phyloP scores from a whole-genome alignment of 176 grass and related monocot species.

The Coix lacrymajobi region DNA sequence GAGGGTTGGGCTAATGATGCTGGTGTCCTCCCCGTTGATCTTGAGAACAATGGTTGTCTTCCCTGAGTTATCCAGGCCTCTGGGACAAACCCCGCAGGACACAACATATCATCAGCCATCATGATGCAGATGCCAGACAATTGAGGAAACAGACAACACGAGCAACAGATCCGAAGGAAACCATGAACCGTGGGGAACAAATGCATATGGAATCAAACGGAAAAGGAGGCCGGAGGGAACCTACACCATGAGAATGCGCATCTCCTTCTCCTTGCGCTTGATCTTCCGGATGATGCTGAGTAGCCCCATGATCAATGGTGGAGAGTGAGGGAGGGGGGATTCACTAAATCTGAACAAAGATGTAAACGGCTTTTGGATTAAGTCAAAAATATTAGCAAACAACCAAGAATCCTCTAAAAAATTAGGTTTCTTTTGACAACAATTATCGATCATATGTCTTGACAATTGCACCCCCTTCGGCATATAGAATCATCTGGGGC shows the following conservation, averaged over 20 bases:
- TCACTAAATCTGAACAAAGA: not conserved
- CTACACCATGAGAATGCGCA: slow-evolving; percentile 98
- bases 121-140: not conserved
- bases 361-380: not conserved
- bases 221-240: not conserved
- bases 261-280: slow-evolving; percentile 94
- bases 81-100: slow-evolving; percentile 13
- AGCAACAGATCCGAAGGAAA: not conserved
- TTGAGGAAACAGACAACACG: not conserved
- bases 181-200: not conserved
- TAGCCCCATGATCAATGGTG: slow-evolving; percentile 49
- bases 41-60: slow-evolving; percentile 91
- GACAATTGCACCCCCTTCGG: too few relatives aligned
- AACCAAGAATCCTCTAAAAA: too few relatives aligned
- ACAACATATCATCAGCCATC: not conserved
- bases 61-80: slow-evolving; percentile 79
- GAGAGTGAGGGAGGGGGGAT: not conserved
- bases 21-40: slow-evolving; percentile 88
- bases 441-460: too few relatives aligned
- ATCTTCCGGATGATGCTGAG: slow-evolving; percentile 91
- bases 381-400: not conserved
- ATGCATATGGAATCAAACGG: not conserved
- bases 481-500: too few relatives aligned
- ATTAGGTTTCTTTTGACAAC: too few relatives aligned
- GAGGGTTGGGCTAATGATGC: slow-evolving; percentile 87